Evolutionary conservation across 225 moss, liverwort and hornwort species (phyloP).

Genomic region (Climacium dendroides): DNA sequence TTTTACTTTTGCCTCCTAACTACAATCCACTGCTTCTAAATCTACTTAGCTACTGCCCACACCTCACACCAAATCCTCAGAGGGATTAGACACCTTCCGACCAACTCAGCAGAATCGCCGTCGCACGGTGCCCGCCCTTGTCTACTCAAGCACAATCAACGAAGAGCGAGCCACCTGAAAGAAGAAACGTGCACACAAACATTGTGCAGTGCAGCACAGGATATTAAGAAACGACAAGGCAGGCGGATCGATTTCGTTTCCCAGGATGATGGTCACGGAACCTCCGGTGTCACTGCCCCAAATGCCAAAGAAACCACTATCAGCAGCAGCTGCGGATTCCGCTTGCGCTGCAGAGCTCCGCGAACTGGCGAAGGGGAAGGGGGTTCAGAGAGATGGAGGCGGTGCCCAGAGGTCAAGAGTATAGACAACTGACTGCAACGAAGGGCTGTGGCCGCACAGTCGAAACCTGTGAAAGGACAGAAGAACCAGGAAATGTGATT

Average conservation of each 20-base stretch:
- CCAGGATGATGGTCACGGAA: neutral
- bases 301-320: neutral
- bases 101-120: neutral
- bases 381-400: neutral
- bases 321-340: neutral
- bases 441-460: neutral
- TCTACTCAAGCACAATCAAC: neutral
- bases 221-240: neutral
- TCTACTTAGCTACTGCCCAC: neutral
- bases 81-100: neutral
- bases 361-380: neutral
- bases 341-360: neutral
- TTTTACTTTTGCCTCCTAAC: neutral
- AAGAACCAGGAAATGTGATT: slow-evolving; percentile 6
- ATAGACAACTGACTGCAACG: neutral
- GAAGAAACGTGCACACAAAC: neutral
- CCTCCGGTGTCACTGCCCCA: neutral
- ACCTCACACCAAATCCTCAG: neutral
- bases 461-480: neutral
- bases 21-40: neutral
- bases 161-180: neutral
- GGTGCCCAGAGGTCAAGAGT: neutral
- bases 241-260: neutral
- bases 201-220: neutral
- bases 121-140: neutral